Percentiles rank a stretch among this genome's conserved stretches.
Conservation (phyloP, 805 yeast genomes). For the Wickerhamiella sergipiensis region DNA sequence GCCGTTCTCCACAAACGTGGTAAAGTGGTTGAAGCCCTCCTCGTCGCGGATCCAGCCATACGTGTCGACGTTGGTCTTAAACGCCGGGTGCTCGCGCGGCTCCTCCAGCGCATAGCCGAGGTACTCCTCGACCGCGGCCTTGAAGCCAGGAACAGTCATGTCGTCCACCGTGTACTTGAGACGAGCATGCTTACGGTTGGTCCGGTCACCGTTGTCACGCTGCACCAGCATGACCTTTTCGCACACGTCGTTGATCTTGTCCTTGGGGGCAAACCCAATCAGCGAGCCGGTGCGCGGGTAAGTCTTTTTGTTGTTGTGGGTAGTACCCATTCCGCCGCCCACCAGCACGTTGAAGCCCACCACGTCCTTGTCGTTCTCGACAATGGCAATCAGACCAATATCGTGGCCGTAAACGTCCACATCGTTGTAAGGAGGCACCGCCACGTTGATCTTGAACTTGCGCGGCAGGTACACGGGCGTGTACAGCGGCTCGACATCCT, state of each 20-base stretch:
- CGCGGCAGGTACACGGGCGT: slow-evolving; percentile 83
- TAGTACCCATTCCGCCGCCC: slow-evolving; percentile 99
- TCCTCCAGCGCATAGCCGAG: slow-evolving; percentile 65
- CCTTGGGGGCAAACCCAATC: slow-evolving; percentile 61
- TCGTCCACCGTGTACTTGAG: slow-evolving; percentile 94
- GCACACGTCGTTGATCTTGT: slow-evolving; percentile 61
- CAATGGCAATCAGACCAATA: slow-evolving; percentile 81
- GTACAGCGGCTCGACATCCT: slow-evolving; percentile 72
- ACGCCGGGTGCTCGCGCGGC: slow-evolving; percentile 50
- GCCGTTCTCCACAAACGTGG: slow-evolving; percentile 91
- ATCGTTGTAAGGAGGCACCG: slow-evolving; percentile 93
- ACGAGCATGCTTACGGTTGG: slow-evolving; percentile 94
- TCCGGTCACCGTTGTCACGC: slow-evolving; percentile 89
- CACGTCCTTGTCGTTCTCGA: slow-evolving; percentile 39
- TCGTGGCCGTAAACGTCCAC: slow-evolving; percentile 95
- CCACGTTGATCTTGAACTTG: slow-evolving; percentile 86
- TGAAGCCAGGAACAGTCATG: slow-evolving; percentile 76
- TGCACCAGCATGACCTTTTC: slow-evolving; percentile 89
- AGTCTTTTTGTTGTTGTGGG: slow-evolving; percentile 92
- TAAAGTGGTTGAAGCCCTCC: slow-evolving; percentile 71
- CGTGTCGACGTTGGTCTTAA: slow-evolving; percentile 76
- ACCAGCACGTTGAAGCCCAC: slow-evolving; percentile 81
- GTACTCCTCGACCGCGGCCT: slow-evolving; percentile 65
- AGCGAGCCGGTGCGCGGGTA: slow-evolving; percentile 89
- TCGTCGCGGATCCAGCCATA: slow-evolving; percentile 87